A percentile compares a stretch with the other conserved stretches of the same genome.
Evolutionary conservation across 441 rosid species (phyloP).

Genomic region (Pelargonium australe): DNA sequence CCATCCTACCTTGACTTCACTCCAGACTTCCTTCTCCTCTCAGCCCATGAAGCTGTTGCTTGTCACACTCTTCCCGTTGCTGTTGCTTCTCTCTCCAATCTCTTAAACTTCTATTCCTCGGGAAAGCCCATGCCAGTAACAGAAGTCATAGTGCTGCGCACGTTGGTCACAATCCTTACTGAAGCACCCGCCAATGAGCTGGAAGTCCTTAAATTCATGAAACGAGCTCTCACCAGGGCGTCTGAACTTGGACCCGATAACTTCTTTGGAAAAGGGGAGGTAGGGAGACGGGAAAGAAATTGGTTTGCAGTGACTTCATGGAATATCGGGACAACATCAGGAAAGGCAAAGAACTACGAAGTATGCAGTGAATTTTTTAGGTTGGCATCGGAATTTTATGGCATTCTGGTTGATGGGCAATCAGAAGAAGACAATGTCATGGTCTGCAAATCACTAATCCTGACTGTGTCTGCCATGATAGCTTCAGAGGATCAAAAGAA

Average conservation of each 20-base stretch:
- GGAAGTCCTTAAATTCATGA: slow-evolving; percentile 54
- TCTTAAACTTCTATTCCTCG: slow-evolving; percentile 49
- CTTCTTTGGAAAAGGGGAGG: slow-evolving; percentile 77
- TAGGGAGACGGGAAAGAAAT: slow-evolving; percentile 62
- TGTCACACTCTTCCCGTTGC: slow-evolving; percentile 71
- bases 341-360: slow-evolving; percentile 61
- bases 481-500: slow-evolving; percentile 62
- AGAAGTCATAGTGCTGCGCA: slow-evolving; percentile 75
- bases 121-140: slow-evolving; percentile 61
- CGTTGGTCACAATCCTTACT: slow-evolving; percentile 57
- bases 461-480: slow-evolving; percentile 59
- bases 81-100: slow-evolving; percentile 63
- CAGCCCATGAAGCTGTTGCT: slow-evolving; percentile 97
- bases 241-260: slow-evolving; percentile 57
- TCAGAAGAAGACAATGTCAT: slow-evolving; percentile 43
- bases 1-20: slow-evolving; percentile 65
- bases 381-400: slow-evolving; percentile 57
- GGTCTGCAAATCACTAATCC: slow-evolving; percentile 63
- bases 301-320: slow-evolving; percentile 86
- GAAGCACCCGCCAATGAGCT: slow-evolving; percentile 50
- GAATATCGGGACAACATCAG: slow-evolving; percentile 73
- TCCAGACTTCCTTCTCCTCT: slow-evolving; percentile 69
- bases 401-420: slow-evolving; percentile 35
- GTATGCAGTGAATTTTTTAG: slow-evolving; percentile 55
- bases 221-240: slow-evolving; percentile 49